These are phyloP conservation scores for Diaporthe batatas DNA, from an alignment of 2,329 filamentous ascomycete genomes.

Conservation along the genomic window DNA sequence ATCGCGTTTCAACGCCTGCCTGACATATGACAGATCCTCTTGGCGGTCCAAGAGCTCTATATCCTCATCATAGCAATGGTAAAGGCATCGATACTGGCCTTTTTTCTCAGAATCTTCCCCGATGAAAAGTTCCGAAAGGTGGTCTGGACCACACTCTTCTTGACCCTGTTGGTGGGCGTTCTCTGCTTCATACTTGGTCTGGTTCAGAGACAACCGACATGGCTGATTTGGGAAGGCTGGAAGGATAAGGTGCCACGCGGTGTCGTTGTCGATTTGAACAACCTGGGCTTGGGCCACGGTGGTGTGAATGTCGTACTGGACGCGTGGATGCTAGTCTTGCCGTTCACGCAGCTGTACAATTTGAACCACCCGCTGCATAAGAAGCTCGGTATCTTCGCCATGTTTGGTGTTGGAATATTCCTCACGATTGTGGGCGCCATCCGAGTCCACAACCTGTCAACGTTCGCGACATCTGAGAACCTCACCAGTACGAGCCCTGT, in stretches of 20 bases:
- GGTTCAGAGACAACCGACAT: constrained; percentile 3
- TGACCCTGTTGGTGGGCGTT: not conserved
- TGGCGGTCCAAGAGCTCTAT: not conserved
- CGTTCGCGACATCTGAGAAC: not conserved
- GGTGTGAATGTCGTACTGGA: not conserved
- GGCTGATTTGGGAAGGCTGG: constrained; percentile 29
- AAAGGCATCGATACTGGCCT: constrained; percentile 25
- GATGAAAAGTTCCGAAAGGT: constrained; percentile 10
- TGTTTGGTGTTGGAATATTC: constrained; percentile 18
- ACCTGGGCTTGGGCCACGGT: not conserved
- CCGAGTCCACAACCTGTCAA: not conserved
- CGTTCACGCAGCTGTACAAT: constrained; percentile 22
- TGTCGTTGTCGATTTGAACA: not conserved
- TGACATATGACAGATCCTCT: not conserved
- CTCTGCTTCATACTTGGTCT: not conserved
- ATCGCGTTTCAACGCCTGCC: not conserved
- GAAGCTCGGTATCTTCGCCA: constrained; percentile 8
- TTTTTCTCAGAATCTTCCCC: constrained; percentile 20
- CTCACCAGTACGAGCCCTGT: constrained; percentile 6
- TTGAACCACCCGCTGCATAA: constrained; percentile 4
- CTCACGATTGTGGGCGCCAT: constrained; percentile 4
- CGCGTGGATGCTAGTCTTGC: constrained; percentile 15
- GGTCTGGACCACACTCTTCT: not conserved
- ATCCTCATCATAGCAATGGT: not conserved
- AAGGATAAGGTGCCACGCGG: constrained; percentile 14